Conservation (phyloP, 306 rosid species). For the Sindora glabra region DNA sequence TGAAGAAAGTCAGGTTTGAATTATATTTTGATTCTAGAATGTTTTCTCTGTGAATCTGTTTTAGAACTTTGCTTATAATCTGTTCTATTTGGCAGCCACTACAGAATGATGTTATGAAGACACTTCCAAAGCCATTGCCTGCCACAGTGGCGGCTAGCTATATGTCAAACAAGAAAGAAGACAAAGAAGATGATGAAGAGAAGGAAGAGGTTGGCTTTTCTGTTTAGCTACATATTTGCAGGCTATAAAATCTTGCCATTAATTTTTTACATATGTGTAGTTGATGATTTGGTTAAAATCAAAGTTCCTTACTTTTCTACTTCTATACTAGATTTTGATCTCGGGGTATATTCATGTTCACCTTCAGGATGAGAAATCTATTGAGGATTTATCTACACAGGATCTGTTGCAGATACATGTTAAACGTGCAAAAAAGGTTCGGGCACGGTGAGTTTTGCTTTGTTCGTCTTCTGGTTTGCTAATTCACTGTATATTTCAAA, state of each 20-base stretch:
- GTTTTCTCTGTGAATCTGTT: too few species aligned
- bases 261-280: too few species aligned
- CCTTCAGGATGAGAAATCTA: constrained; percentile 50
- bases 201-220: constrained; percentile 49
- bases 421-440: constrained; percentile 74
- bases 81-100: constrained; percentile 45
- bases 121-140: constrained; percentile 79
- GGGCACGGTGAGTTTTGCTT: constrained; percentile 52
- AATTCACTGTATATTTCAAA: background rate
- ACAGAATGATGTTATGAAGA: constrained; percentile 37
- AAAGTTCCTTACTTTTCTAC: background rate
- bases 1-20: constrained; percentile 66
- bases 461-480: background rate
- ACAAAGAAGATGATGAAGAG: constrained; percentile 33
- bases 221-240: background rate
- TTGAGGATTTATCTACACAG: constrained; percentile 31
- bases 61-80: constrained; percentile 1
- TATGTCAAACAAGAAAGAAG: constrained; percentile 41
- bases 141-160: constrained; percentile 26
- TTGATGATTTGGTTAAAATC: constrained; percentile 1
- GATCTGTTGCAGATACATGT: constrained; percentile 67
- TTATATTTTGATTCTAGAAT: background rate
- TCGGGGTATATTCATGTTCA: constrained; percentile 6
- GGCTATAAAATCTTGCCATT: background rate
- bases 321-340: background rate